Conservation (phyloP, 495 filamentous ascomycete genomes). For the Hyaloscypha bicolor region DNA sequence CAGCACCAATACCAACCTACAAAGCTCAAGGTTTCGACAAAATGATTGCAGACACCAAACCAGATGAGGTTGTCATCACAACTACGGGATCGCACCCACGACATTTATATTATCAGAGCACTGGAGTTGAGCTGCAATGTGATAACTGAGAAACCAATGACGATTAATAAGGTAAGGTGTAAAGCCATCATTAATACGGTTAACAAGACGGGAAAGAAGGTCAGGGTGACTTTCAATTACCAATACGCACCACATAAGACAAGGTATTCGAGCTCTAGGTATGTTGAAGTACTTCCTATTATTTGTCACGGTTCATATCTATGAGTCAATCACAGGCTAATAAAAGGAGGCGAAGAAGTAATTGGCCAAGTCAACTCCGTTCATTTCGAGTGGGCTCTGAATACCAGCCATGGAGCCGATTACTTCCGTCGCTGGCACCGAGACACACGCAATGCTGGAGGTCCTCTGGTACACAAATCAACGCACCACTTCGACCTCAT, state of each 20-base stretch:
- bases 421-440: slow-evolving; percentile 66
- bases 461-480: slow-evolving; percentile 52
- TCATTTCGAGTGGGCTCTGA: slow-evolving; percentile 63
- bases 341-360: slow-evolving; percentile 36
- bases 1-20: slow-evolving; percentile 47
- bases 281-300: slow-evolving; percentile 19
- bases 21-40: slow-evolving; percentile 52
- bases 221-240: slow-evolving; percentile 54
- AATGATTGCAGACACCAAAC: slow-evolving; percentile 54
- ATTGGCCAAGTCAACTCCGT: slow-evolving; percentile 57
- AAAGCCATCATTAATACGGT: slow-evolving; percentile 49
- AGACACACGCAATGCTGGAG: slow-evolving; percentile 58
- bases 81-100: slow-evolving; percentile 61
- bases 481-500: slow-evolving; percentile 55
- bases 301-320: background rate
- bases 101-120: slow-evolving; percentile 56
- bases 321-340: background rate
- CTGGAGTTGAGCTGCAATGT: slow-evolving; percentile 59
- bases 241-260: slow-evolving; percentile 56
- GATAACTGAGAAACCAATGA: slow-evolving; percentile 64
- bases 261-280: slow-evolving; percentile 50
- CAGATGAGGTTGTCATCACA: slow-evolving; percentile 59
- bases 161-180: slow-evolving; percentile 55
- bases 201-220: slow-evolving; percentile 37
- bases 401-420: slow-evolving; percentile 60